Percentiles rank a stretch among this genome's conserved stretches.
Conservation (phyloP, 2,329 filamentous ascomycete species). For the Aspergillus texensis region DNA sequence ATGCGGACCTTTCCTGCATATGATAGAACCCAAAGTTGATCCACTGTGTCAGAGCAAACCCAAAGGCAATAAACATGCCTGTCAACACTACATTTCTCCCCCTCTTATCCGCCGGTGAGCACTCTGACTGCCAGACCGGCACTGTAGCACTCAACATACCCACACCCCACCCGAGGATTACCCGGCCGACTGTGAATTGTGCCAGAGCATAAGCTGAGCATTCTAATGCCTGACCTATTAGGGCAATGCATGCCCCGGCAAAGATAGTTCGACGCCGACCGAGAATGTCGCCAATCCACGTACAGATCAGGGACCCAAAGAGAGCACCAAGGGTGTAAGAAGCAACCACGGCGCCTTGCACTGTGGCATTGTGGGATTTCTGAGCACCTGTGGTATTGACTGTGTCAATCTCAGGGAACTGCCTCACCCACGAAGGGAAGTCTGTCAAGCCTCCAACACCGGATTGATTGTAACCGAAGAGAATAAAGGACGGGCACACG, state of each 20-base stretch:
- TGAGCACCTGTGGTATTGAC: constrained; percentile 44
- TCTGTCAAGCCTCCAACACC: constrained; percentile 53
- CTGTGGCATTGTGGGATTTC: constrained; percentile 49
- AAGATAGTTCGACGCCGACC: constrained; percentile 52
- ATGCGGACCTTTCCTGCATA: constrained; percentile 29
- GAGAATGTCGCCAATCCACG: constrained; percentile 49
- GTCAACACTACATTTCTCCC: constrained; percentile 26
- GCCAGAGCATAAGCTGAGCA: constrained; percentile 49
- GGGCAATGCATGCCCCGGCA: constrained; percentile 41
- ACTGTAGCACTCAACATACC: constrained; percentile 49
- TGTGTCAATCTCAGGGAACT: constrained; percentile 55
- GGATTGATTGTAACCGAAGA: constrained; percentile 58
- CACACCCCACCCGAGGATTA: constrained; percentile 49
- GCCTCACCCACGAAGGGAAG: constrained; percentile 28
- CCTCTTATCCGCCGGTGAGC: constrained; percentile 20
- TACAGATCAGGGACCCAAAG: constrained; percentile 50
- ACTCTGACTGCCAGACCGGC: constrained; percentile 46
- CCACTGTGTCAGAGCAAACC: constrained; percentile 49
- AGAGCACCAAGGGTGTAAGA: constrained; percentile 50
- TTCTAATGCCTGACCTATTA: constrained; percentile 49
- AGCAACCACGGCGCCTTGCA: constrained; percentile 35
- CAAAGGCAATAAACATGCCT: constrained; percentile 48
- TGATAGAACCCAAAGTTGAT: constrained; percentile 46
- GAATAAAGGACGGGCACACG: constrained; percentile 43
- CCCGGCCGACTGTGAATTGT: constrained; percentile 51